A percentile compares a stretch with the other conserved stretches of the same genome.
Evolutionary conservation across 257 asterid genomes (phyloP).

Genomic region (Cinchona pubescens): DNA sequence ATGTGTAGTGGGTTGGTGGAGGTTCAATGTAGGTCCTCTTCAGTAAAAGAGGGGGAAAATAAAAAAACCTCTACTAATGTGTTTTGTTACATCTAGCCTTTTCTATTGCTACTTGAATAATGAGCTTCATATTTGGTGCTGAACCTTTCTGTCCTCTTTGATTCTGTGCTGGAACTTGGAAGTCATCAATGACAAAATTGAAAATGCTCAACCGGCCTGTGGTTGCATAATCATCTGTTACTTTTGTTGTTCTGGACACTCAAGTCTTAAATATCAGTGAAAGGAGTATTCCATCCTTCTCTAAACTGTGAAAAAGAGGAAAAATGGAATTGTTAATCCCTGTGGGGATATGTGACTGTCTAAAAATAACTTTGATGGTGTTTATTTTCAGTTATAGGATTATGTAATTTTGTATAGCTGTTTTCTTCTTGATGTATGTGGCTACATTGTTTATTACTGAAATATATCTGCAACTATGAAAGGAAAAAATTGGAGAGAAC

Average conservation of each 20-base stretch:
- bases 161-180: neutral
- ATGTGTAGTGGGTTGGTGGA: too few species aligned
- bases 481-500: neutral
- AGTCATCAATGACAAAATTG: neutral
- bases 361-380: neutral
- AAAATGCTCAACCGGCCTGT: neutral
- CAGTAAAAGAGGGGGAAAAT: too few species aligned
- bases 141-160: neutral
- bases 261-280: neutral
- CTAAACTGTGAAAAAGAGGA: neutral
- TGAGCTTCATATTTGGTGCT: neutral
- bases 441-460: neutral
- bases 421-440: constrained; percentile 1
- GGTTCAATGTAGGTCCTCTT: too few species aligned
- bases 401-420: neutral
- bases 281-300: neutral
- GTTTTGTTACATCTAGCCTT: too few species aligned
- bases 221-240: too few species aligned
- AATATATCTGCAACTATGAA: neutral
- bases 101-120: neutral
- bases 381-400: neutral
- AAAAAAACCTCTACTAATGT: too few species aligned
- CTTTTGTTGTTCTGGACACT: too few species aligned
- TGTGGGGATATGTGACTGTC: neutral
- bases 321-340: neutral